A percentile compares a stretch with the other conserved stretches of the same genome.
Conservation (phyloP, 108 stramenopile genomes). For the Conticribra guillardii region DNA sequence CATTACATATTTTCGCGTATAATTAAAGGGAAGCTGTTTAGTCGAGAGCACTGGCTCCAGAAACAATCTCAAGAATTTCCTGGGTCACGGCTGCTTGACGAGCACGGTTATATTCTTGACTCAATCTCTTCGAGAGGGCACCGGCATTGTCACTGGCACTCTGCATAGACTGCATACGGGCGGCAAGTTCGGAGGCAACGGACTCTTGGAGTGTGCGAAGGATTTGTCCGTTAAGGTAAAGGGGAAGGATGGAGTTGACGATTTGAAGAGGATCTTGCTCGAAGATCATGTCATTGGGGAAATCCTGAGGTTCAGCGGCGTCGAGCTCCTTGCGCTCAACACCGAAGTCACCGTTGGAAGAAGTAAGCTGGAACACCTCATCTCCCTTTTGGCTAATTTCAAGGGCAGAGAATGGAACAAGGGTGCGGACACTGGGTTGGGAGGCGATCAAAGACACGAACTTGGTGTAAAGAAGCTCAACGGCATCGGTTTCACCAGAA, state of each 20-base stretch:
- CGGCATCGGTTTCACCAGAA: constrained; percentile 91
- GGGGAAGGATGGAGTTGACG: constrained; percentile 95
- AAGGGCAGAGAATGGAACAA: constrained; percentile 94
- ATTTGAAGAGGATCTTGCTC: constrained; percentile 97
- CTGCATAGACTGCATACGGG: constrained; percentile 98
- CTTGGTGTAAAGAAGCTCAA: constrained; percentile 96
- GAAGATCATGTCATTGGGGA: constrained; percentile 97
- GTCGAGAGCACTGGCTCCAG: constrained; percentile 88
- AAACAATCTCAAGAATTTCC: constrained; percentile 96
- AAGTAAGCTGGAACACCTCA: constrained; percentile 96
- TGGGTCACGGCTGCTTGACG: constrained; percentile 95
- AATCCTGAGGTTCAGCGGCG: constrained; percentile 85
- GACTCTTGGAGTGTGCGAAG: constrained; percentile 94
- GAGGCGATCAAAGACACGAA: constrained; percentile 95
- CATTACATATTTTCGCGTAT: neutral
- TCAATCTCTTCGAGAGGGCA: constrained; percentile 79
- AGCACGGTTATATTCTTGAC: constrained; percentile 91
- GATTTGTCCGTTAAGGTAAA: constrained; percentile 96
- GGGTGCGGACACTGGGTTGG: constrained; percentile 85
- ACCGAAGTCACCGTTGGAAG: constrained; percentile 78
- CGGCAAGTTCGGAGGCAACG: constrained; percentile 95
- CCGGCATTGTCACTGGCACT: constrained; percentile 95
- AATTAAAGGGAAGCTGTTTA: constrained; percentile 15
- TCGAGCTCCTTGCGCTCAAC: constrained; percentile 82
- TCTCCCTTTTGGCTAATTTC: constrained; percentile 92